A percentile compares a stretch with the other conserved stretches of the same genome.
These are phyloP conservation scores for Quercus berberidifolia DNA, from an alignment of 306 rosid genomes.

Conservation along the genomic window DNA sequence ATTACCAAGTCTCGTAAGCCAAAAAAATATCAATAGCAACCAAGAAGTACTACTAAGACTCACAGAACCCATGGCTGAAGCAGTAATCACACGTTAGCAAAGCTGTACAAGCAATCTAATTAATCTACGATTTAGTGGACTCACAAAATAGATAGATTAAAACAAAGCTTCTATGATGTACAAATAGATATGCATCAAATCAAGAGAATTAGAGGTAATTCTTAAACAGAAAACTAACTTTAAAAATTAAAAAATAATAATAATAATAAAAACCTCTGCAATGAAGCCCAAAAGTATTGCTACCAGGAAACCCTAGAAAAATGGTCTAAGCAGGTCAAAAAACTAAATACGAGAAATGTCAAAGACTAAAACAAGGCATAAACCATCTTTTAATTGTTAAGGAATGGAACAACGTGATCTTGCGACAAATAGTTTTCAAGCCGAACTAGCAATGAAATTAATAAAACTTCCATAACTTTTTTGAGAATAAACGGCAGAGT, in stretches of 20 bases:
- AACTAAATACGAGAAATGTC: background rate
- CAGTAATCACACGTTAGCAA: background rate
- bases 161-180: background rate
- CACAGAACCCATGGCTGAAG: background rate
- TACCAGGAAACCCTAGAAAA: background rate
- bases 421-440: background rate
- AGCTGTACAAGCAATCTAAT: slow-evolving; percentile 1
- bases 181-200: background rate
- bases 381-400: background rate
- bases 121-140: background rate
- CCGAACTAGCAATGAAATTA: background rate
- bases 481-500: no score
- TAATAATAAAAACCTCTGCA: no score
- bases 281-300: background rate
- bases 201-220: background rate
- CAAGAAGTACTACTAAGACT: no score
- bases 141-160: background rate
- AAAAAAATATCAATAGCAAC: background rate
- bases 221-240: background rate
- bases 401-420: background rate
- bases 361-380: background rate
- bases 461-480: background rate
- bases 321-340: background rate
- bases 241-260: background rate
- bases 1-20: slow-evolving; percentile 10